These are phyloP conservation scores for Pichia deserticola DNA, from an alignment of 805 yeast species.

Conservation along the genomic window DNA sequence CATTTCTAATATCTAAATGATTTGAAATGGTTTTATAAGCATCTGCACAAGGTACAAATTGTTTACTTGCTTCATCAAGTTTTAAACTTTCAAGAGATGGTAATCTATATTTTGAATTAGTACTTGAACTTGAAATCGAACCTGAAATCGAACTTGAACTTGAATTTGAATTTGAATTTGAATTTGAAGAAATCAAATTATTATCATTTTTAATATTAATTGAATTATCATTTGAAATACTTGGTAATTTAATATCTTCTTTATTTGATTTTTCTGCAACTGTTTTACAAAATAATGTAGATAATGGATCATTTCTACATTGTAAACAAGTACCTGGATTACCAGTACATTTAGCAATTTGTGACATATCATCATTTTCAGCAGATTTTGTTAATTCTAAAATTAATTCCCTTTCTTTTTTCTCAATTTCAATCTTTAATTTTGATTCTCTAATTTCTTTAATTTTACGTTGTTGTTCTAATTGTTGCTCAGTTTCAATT, in stretches of 20 bases:
- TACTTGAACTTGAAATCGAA: too few species aligned
- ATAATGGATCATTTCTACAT: slow-evolving; percentile 82
- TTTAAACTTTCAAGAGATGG: slow-evolving; percentile 25
- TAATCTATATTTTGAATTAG: slow-evolving; percentile 1
- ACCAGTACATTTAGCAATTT: slow-evolving; percentile 58
- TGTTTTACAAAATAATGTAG: slow-evolving; percentile 81
- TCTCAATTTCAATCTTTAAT: slow-evolving; percentile 10
- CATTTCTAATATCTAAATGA: slow-evolving; percentile 67
- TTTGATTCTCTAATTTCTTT: slow-evolving; percentile 4
- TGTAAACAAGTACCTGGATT: slow-evolving; percentile 82
- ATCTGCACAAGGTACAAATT: slow-evolving; percentile 79
- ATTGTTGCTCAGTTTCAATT: slow-evolving; percentile 40
- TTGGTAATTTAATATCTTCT: background rate
- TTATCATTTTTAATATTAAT: background rate
- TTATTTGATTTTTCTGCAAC: slow-evolving; percentile 38
- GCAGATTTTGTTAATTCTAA: slow-evolving; percentile 7
- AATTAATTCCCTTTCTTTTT: slow-evolving; percentile 11
- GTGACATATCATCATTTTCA: slow-evolving; percentile 11
- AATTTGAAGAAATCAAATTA: background rate
- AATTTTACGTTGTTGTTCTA: background rate
- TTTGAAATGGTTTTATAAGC: slow-evolving; percentile 83
- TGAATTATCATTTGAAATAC: background rate
- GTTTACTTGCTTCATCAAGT: slow-evolving; percentile 32
- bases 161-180: background rate
- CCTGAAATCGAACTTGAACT: too few species aligned